Conservation (phyloP, 1,284 basidiomycete species). For the Austroboletus novae-zelandiae region DNA sequence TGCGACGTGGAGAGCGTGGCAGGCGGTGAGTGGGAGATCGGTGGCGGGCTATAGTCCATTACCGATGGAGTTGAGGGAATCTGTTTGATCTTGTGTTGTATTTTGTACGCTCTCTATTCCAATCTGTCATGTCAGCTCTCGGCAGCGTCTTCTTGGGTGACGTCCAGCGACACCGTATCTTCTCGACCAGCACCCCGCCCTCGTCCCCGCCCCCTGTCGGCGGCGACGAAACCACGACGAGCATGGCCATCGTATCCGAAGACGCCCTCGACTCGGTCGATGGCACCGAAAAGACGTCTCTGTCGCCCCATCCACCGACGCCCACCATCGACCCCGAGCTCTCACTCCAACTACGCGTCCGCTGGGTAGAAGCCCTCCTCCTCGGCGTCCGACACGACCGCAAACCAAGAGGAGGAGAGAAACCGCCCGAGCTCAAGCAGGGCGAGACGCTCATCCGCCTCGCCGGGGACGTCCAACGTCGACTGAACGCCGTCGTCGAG, state of each 20-base stretch:
- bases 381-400: conserved; percentile 51
- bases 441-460: conserved; percentile 56
- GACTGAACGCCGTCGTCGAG: conserved; percentile 54
- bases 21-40: conserved; percentile 40
- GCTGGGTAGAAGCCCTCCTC: conserved; percentile 75
- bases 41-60: conserved; percentile 62
- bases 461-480: conserved; percentile 58
- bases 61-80: conserved; percentile 65
- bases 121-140: conserved; percentile 47
- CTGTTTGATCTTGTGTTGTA: conserved; percentile 20
- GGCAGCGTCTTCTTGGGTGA: conserved; percentile 78
- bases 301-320: conserved; percentile 2
- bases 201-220: conserved; percentile 47
- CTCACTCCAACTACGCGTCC: conserved; percentile 67
- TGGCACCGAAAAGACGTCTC: conserved; percentile 19
- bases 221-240: conserved; percentile 8
- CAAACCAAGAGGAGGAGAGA: conserved; percentile 27
- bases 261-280: conserved; percentile 31
- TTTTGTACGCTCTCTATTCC: not conserved
- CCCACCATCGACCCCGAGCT: conserved; percentile 56
- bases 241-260: conserved; percentile 20
- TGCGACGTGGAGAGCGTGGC: conserved; percentile 41
- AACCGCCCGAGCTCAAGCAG: conserved; percentile 35
- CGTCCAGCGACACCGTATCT: conserved; percentile 56
- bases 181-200: conserved; percentile 63